Evolutionary conservation across 1,284 basidiomycete genomes (phyloP).

Genomic region (Quambalaria eucalypti): DNA sequence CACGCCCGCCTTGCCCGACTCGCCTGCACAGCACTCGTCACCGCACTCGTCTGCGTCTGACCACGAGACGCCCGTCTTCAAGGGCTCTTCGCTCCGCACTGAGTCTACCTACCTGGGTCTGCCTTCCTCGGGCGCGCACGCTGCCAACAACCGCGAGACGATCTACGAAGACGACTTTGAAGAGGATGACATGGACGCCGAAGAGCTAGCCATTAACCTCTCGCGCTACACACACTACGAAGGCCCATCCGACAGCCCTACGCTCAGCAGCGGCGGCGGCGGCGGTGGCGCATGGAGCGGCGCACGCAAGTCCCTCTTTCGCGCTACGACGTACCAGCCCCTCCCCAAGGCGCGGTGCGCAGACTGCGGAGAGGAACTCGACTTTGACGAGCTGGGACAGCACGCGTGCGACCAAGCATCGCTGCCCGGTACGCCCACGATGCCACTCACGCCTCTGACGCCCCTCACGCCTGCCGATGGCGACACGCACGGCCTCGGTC

Average conservation of each 20-base stretch:
- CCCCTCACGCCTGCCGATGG: background rate
- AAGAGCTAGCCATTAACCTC: background rate
- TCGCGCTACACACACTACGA: conserved; percentile 4
- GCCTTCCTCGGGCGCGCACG: background rate
- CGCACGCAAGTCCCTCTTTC: conserved; percentile 1
- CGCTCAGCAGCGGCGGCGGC: background rate
- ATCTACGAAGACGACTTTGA: conserved; percentile 15
- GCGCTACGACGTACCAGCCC: conserved; percentile 21
- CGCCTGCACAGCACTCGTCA: background rate
- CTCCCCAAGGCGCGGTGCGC: conserved; percentile 33
- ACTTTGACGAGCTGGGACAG: conserved; percentile 26
- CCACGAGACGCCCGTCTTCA: background rate
- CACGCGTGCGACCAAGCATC: conserved; percentile 17
- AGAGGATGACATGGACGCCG: conserved; percentile 4
- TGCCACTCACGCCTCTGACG: background rate
- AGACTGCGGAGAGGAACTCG: conserved; percentile 25
- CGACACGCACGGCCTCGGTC: background rate
- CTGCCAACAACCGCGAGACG: conserved; percentile 4
- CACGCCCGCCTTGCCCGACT: background rate
- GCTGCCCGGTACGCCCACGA: background rate
- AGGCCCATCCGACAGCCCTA: background rate
- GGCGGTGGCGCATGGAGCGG: background rate
- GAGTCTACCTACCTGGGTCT: background rate
- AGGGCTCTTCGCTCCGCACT: background rate
- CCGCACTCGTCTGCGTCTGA: background rate